Conservation (phyloP, 192 early-diverging fungal genomes). For the Coemansia sp. region DNA sequence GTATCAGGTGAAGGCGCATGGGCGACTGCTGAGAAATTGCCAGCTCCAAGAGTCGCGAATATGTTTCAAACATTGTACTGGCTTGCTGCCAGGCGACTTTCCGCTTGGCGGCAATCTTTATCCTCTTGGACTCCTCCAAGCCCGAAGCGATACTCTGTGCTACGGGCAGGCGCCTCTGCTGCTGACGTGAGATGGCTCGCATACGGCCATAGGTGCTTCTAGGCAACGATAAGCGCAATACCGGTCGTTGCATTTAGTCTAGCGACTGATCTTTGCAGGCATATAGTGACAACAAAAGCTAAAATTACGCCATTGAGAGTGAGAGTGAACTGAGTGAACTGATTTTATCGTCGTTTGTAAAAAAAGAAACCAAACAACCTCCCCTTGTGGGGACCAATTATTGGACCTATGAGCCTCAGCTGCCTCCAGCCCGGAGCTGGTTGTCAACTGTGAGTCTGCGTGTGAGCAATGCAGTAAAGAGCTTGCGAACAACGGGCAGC, state of each 20-base stretch:
- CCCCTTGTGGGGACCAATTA: too few species aligned
- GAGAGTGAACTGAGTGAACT: too few species aligned
- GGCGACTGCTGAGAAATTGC: constrained; percentile 7
- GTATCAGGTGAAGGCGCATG: constrained; percentile 7
- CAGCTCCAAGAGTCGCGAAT: constrained; percentile 10
- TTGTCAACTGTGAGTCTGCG: too few species aligned
- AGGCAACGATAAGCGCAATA: neutral
- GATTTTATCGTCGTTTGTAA: too few species aligned
- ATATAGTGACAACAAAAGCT: neutral
- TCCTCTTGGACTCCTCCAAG: neutral
- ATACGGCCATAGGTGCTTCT: constrained; percentile 7
- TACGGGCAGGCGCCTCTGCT: neutral
- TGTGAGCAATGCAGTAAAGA: too few species aligned
- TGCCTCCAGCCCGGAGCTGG: too few species aligned
- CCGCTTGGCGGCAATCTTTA: constrained; percentile 11
- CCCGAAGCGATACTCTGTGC: constrained; percentile 12
- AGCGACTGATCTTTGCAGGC: neutral
- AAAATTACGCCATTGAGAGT: neutral
- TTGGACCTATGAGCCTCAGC: too few species aligned
- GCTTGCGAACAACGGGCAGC: too few species aligned
- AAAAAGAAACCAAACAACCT: too few species aligned
- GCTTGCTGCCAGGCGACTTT: constrained; percentile 36
- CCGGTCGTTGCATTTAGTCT: neutral
- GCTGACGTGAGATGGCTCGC: neutral
- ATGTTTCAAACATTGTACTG: constrained; percentile 4